Evolutionary conservation across 805 yeast species (phyloP), one percentile per base, ranked within the genome.

Genomic region (Kregervanrija delftensis): DNA sequence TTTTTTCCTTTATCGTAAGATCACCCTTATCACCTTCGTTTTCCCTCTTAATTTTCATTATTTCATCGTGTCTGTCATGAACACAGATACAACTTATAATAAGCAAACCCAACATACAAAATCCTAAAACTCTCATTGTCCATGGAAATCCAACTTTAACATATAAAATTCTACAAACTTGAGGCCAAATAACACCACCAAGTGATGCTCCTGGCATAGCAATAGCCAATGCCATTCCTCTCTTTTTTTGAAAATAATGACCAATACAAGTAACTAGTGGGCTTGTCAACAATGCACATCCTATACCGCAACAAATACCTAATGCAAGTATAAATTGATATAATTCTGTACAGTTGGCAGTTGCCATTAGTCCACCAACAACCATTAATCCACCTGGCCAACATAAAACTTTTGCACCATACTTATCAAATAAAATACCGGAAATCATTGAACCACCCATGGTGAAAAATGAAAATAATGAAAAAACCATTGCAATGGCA

Each of bases 401-500:
- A 5, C 64, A 54, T 48, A 72, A 55, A 13, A 64, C 63, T 32
- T 54, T 62, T 33, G 75, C 67, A 5, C 80, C 80, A 47, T 60
- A 66, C 28, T 61, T 58, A 45, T 74, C 80, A 52, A 74, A 73
- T 14, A 72, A 57, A 2, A 67, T 64, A 2, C 80, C 79, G 5
- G 71, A 66, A 36, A 73, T 57, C 37, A 73, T 57, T 14, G 68
- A 60, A 6, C 67, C 55, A 9, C 72, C 64, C 58, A 45, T 80
- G 46, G 48, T 73, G 67, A 52, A 69, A 55, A 63, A 73, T 4
- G 62, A 44, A 40, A 47, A 77, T 31, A 83, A 60, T 1, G 88
- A 79, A 55, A 84, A 85, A 46, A 84, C 75, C 93, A 91, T 85
- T 1, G 86, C 77, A 4, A 82, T 67, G 2, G 76, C 60, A 15